phyloP scores from a whole-genome alignment of 495 filamentous ascomycete species.

The Bacidia rubella region DNA sequence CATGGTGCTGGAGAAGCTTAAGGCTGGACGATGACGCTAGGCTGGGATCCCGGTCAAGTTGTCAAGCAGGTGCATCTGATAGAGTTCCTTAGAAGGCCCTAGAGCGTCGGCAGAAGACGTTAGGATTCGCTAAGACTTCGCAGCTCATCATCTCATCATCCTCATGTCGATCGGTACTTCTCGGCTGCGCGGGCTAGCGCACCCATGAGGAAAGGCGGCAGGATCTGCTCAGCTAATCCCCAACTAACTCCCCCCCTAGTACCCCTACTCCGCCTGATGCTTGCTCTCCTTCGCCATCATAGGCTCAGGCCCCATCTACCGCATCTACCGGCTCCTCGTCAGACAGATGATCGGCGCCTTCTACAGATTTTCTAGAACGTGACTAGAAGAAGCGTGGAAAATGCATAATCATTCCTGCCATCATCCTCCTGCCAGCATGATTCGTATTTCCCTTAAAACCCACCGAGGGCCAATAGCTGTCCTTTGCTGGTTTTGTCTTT shows the following conservation, averaged over 20 bases:
- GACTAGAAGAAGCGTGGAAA: constrained; percentile 12
- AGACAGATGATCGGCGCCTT: constrained; percentile 10
- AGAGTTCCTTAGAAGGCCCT: background rate
- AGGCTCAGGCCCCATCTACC: background rate
- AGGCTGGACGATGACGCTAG: constrained; percentile 4
- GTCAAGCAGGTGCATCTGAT: background rate
- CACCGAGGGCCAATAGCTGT: background rate
- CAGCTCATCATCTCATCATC: too few relatives aligned
- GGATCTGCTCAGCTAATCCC: constrained; percentile 5
- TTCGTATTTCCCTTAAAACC: constrained; percentile 9
- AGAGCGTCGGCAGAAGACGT: background rate
- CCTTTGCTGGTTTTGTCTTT: background rate
- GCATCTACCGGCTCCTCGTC: background rate
- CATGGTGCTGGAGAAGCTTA: background rate
- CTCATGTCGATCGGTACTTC: constrained; percentile 14
- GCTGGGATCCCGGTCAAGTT: background rate
- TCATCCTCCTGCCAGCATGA: constrained; percentile 5
- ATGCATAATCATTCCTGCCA: background rate
- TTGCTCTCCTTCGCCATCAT: background rate
- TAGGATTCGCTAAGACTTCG: background rate
- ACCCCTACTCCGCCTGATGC: background rate
- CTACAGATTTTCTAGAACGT: constrained; percentile 10
- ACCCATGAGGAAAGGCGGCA: constrained; percentile 8
- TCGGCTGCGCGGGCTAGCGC: background rate
- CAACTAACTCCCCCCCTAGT: background rate